Base-by-base conservation (phyloP, 2,329 filamentous ascomycete genomes). In the Neopestalotiopsis sp. region DNA sequence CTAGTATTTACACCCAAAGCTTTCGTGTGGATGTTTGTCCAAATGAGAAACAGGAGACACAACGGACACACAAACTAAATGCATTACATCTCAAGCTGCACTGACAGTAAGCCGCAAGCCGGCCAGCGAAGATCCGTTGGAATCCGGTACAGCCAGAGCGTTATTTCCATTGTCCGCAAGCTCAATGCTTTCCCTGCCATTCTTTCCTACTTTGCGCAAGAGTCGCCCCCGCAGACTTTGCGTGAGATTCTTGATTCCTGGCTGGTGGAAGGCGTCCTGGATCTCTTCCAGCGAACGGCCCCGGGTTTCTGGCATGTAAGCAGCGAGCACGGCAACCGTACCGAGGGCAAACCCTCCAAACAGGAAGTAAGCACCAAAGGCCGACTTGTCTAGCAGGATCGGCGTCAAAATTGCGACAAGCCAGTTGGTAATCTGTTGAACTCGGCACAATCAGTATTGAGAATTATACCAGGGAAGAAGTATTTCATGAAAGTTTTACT, bases 241-340 rank as follows among this genome's bases (percentile, higher is more conserved):
- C 3, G 32, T 24, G 6, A 67, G 7, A 66, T 56, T 61, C 52
- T 67, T 59, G 17, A 67, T 14, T 13, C 65, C 65, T 4, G 57
- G 65, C 14, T 67, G 65, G 14, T 81, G 79, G 68, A 87, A 86
- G 0, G 83, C 81, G 13, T 81, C 78, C 65, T 87, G 82, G 62
- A 87, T 87, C 58, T 82, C 79, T 65, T 86, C 84, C n/a, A 88
- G 77, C 0, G 81, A 81, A 12, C 78, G 75, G 0, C 85, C 85
- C 30, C 82, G 79, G 0, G 85, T 87, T 72, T 87, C 85, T 0
- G 82, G 84, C 85, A 88, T 88, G 61, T 79, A 85, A 0, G 80
- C 64, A 1, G 78, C 75, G 30, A 81, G 79, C 0, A 85, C 78
- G 10, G 75, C 59, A 1, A 80, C 78, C 0, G 83, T 84, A 32